Evolutionary conservation across 192 early-diverging fungal genomes (phyloP), one percentile per base, ranked within the genome.

Genomic region (Geranomyces variabilis): DNA sequence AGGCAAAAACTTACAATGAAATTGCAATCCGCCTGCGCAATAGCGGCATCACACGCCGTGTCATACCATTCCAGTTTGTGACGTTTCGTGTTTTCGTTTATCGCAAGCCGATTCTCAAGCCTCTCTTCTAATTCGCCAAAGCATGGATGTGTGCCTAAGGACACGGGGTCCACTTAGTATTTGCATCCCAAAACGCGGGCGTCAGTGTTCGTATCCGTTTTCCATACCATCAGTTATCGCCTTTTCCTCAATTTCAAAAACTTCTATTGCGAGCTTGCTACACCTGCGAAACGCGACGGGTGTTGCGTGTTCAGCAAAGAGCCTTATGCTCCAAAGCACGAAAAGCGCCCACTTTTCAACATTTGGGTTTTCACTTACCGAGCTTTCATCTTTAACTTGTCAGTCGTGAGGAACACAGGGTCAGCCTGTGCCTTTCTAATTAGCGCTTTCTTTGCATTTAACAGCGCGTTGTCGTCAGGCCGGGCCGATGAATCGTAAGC

Each of bases 1-100:
- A n/a, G n/a, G n/a, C n/a, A n/a, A n/a, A n/a, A n/a, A 53, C 70
- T 21, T 1, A 72, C 70, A 55, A 72, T 64, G 59, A 72, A 72
- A 24, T 55, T 43, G 4, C 24, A 26, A 36, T 72, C 53, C 61
- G 70, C 70, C 43, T 72, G 70, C 30, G 47, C 28, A 9, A 63
- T 55, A 6, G 19, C 28, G 13, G 61, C 70, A 14, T 64, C 60
- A n/a, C 47, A 64, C 41, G n/a, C 28, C 0, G 36, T 64, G 19
- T 72, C 41, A 47, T 22, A 61, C n/a, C 24, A 48, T 30, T 72
- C 70, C 24, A 21, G 36, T 51, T 63, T 26, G 30, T 64, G 29
- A 10, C 70, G 41, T 33, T 64, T 24, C n/a, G 46, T 21, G 36
- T n/a, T 36, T 34, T 28, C 33, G 47, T 63, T 72, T 1, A 64